Evolutionary conservation across 2,329 filamentous ascomycete genomes (phyloP).

Genomic region (Aschersonia sp.): DNA sequence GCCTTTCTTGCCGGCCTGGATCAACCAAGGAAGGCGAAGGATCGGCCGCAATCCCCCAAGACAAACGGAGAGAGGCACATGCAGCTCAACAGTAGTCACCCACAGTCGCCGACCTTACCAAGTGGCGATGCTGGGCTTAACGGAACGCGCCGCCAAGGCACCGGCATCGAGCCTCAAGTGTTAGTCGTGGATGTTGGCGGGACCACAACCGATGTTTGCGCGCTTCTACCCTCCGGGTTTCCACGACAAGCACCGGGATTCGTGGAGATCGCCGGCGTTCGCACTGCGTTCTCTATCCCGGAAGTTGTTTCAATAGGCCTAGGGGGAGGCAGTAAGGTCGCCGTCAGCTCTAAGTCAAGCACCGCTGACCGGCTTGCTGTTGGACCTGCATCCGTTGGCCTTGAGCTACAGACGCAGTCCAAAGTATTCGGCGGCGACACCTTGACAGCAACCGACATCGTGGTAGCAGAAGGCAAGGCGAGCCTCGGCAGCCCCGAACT

Average conservation of each 20-base stretch:
- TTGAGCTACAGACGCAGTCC: constrained; percentile 31
- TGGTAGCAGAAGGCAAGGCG: constrained; percentile 20
- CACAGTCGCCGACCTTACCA: too few species aligned
- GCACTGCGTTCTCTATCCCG: constrained; percentile 44
- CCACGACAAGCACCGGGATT: constrained; percentile 44
- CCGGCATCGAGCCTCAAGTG: constrained; percentile 14
- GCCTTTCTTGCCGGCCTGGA: constrained; percentile 37
- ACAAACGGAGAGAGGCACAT: too few species aligned
- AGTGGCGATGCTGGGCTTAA: too few species aligned
- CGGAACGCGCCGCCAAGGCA: too few species aligned
- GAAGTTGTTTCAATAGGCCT: constrained; percentile 41
- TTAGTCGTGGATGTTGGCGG: constrained; percentile 46
- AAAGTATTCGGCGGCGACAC: constrained; percentile 37
- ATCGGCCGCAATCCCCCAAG: too few species aligned
- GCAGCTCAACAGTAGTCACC: too few species aligned
- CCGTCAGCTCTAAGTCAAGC: constrained; percentile 9
- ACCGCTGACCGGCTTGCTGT: constrained; percentile 19
- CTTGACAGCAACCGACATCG: constrained; percentile 38
- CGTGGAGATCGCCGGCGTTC: constrained; percentile 41
- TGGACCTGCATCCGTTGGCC: constrained; percentile 43
- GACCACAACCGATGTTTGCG: constrained; percentile 46
- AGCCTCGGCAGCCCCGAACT: constrained; percentile 15
- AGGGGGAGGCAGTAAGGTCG: constrained; percentile 33
- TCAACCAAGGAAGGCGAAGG: constrained; percentile 5
- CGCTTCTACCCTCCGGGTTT: constrained; percentile 42